phyloP scores from a whole-genome alignment of 2,329 filamentous ascomycete species.

The Claviceps fusiformis region DNA sequence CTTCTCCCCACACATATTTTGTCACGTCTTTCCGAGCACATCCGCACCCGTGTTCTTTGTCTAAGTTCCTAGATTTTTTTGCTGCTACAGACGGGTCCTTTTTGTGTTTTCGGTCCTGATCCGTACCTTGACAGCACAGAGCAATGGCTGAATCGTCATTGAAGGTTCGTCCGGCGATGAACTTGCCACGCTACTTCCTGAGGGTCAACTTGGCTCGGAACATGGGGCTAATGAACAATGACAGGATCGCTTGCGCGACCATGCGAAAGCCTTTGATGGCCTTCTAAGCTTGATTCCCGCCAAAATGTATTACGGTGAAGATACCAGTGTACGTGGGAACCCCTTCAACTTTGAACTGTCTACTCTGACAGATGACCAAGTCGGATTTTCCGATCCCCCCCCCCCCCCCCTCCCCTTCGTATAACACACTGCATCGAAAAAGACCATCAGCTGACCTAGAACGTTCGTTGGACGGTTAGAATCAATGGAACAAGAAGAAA shows the following conservation, averaged over 20 bases:
- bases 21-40: not conserved
- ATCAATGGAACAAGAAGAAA: conserved; percentile 89
- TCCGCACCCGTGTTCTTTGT: not conserved
- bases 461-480: conserved; percentile 33
- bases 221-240: conserved; percentile 6
- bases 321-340: conserved; percentile 55
- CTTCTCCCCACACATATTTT: not conserved
- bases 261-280: conserved; percentile 69
- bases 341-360: not conserved
- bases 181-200: conserved; percentile 15
- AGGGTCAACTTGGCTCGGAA: not conserved
- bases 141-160: conserved; percentile 31
- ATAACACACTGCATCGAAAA: not conserved
- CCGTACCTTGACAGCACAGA: not conserved
- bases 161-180: conserved; percentile 27
- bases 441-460: not conserved
- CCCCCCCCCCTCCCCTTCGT: too few relatives aligned
- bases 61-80: not conserved
- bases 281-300: conserved; percentile 78
- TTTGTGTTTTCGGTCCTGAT: not conserved
- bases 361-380: not conserved
- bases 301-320: conserved; percentile 80
- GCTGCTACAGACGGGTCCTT: not conserved
- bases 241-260: conserved; percentile 43
- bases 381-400: not conserved